Base-by-base conservation (phyloP, 2,329 filamentous ascomycete genomes). In the Akanthomyces uredinophilus region DNA sequence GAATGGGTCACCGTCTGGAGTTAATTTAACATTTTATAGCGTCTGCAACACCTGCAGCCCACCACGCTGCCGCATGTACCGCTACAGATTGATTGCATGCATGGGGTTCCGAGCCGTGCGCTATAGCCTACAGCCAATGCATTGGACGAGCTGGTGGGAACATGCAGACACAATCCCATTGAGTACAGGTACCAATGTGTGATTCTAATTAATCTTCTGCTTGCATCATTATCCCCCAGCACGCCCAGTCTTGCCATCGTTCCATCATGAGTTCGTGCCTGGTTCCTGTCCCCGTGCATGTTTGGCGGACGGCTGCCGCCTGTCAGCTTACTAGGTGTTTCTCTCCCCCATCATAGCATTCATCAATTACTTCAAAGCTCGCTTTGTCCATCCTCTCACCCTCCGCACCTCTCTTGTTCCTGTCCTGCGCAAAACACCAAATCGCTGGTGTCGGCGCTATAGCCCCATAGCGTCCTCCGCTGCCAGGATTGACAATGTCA, bases 21-120 rank as follows among this genome's bases (percentile, higher is more conserved):
- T 24, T 54, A n/a, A 54, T 54, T 54, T 54, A 32, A 37, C 37
- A 13, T 8, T n/a, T n/a, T n/a, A 10, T 32, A 50, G 24, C 24
- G 24, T 22, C 43, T 37, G 20, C 46, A 14, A 35, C 50, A 37
- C 27, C 27, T 29, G 6, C 16, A 55, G 10, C 37, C 51, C 51
- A n/a, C 51, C 39, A 7, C 4, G 22, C 37, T 56, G 53, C 18
- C 5, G 41, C 53, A 46, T 20, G 53, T 56, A 54, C 18, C 11
- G 24, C 39, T 55, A 22, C 53, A 56, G 53, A 56, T 46, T 56
- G 27, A 56, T 56, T 56, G 53, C 39, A 20, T 32, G 16, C 53
- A 54, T 35, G 53, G 53, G 53, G 53, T 35, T 18, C n/a, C 11
- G 16, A 46, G 6, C 41, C 53, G 53, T 55, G 53, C 24, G 39